These are phyloP conservation scores for Phlyctochytrium bullatum DNA, from an alignment of 192 early-diverging fungal species.

Conservation along the genomic window DNA sequence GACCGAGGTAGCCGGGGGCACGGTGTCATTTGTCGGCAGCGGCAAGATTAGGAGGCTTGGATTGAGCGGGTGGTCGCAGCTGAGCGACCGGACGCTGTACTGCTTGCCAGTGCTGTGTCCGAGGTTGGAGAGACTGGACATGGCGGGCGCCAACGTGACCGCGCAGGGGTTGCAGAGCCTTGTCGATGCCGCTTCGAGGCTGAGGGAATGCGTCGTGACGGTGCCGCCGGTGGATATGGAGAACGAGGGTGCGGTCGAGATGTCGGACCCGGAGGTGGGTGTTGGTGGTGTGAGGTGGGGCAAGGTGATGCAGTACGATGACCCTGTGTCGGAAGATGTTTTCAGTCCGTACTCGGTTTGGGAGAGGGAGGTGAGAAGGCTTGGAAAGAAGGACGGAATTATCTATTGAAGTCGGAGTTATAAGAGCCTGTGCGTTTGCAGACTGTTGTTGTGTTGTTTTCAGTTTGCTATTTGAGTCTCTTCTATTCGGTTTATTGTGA, in stretches of 20 bases:
- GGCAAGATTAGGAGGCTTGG: background rate
- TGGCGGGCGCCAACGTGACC: background rate
- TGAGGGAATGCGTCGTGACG: conserved; percentile 11
- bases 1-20: background rate
- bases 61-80: conserved; percentile 11
- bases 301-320: conserved; percentile 10
- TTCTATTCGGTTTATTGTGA: too few species aligned
- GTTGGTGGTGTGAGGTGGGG: conserved; percentile 1
- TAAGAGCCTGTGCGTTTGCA: too few species aligned
- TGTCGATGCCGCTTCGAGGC: background rate
- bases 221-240: background rate
- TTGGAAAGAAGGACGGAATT: background rate
- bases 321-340: conserved; percentile 1
- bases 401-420: background rate
- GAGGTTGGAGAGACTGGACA: background rate
- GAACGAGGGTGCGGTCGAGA: background rate
- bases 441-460: too few species aligned
- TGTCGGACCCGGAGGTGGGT: too few species aligned
- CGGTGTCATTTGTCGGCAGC: too few species aligned
- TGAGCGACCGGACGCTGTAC: background rate
- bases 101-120: background rate
- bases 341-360: conserved; percentile 8
- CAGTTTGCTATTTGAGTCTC: too few species aligned
- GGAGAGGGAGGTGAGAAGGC: conserved; percentile 6
- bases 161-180: conserved; percentile 3